Conservation (phyloP, 2,329 filamentous ascomycete species). For the Stromatinia cepivora region DNA sequence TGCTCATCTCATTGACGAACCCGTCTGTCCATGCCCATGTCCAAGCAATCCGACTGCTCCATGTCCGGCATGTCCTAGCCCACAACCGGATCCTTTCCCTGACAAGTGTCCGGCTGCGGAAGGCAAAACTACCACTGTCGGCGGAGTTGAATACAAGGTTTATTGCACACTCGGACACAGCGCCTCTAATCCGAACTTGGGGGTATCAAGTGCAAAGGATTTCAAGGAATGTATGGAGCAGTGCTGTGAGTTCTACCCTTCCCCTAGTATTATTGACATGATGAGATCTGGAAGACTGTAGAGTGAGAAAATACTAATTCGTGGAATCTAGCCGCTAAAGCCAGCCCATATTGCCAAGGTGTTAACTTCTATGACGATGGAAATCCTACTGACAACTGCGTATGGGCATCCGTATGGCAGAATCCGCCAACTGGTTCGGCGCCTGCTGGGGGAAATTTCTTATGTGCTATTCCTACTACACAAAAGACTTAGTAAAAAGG, state of each 20-base stretch:
- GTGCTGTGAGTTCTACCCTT: constrained; percentile 13
- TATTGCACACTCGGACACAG: constrained; percentile 11
- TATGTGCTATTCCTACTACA: constrained; percentile 8
- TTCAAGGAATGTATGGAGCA: constrained; percentile 21
- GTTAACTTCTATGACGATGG: constrained; percentile 15
- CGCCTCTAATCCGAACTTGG: constrained; percentile 6
- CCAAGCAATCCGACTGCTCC: not conserved
- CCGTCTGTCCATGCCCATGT: constrained; percentile 3
- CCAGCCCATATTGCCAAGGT: not conserved
- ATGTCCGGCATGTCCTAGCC: not conserved
- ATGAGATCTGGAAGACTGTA: not conserved
- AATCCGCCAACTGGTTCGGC: not conserved
- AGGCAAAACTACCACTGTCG: not conserved
- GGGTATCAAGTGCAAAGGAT: constrained; percentile 9
- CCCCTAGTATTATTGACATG: not conserved
- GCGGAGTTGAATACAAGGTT: constrained; percentile 1
- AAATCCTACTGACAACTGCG: constrained; percentile 11
- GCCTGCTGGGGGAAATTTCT: constrained; percentile 3
- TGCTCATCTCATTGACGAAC: constrained; percentile 15
- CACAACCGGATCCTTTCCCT: not conserved
- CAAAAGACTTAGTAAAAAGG: not conserved
- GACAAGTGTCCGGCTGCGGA: constrained; percentile 7
- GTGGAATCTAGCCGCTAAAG: not conserved
- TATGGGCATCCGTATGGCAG: constrained; percentile 2
- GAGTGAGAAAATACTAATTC: not conserved